phyloP scores from a whole-genome alignment of 2,329 filamentous ascomycete species.

The Rutstroemia sp. region DNA sequence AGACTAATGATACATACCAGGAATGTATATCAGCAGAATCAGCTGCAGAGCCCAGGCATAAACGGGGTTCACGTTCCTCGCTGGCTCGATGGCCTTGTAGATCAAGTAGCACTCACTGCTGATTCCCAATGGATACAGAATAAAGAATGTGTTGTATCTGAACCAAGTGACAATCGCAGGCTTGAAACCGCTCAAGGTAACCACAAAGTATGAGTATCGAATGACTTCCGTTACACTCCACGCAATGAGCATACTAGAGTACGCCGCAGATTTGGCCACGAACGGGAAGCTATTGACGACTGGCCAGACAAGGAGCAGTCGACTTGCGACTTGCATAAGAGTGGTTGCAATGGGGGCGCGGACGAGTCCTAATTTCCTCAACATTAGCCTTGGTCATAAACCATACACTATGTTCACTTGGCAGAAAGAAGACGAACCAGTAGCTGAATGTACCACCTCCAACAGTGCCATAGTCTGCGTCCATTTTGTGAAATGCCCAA shows the following conservation, averaged over 20 bases:
- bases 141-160: constrained; percentile 85
- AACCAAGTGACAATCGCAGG: constrained; percentile 68
- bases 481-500: constrained; percentile 63
- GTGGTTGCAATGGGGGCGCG: constrained; percentile 81
- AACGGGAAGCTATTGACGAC: constrained; percentile 68
- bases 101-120: constrained; percentile 79
- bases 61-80: constrained; percentile 38
- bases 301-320: constrained; percentile 83
- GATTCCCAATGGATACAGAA: constrained; percentile 91
- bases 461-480: constrained; percentile 78
- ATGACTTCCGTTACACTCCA: constrained; percentile 92
- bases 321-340: constrained; percentile 79
- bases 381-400: constrained; percentile 11
- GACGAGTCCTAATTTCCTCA: constrained; percentile 57
- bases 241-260: constrained; percentile 72
- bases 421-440: constrained; percentile 47
- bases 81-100: constrained; percentile 58
- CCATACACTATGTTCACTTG: background rate
- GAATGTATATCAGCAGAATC: constrained; percentile 69
- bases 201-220: constrained; percentile 85
- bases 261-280: constrained; percentile 53
- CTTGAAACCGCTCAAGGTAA: constrained; percentile 56
- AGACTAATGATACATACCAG: constrained; percentile 47
- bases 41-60: constrained; percentile 54
- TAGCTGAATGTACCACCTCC: constrained; percentile 74